These are phyloP conservation scores for Phytophthora foliorum DNA, from an alignment of 352 stramenopile species.

Conservation along the genomic window DNA sequence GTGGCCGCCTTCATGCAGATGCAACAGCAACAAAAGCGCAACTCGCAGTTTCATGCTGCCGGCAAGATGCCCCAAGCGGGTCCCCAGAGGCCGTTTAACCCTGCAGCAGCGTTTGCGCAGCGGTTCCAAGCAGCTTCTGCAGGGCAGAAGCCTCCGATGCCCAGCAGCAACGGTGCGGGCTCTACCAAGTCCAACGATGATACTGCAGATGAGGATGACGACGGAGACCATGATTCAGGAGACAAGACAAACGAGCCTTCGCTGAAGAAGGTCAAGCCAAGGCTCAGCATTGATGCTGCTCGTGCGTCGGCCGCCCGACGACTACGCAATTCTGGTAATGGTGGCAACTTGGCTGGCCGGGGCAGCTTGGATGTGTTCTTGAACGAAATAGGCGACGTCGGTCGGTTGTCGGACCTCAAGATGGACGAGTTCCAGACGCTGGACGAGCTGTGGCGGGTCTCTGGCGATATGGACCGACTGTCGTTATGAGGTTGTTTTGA, in stretches of 20 bases:
- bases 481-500: slow-evolving; percentile 62
- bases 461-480: slow-evolving; percentile 86
- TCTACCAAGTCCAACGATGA: slow-evolving; percentile 53
- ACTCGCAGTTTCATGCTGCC: slow-evolving; percentile 17
- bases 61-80: slow-evolving; percentile 27
- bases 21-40: slow-evolving; percentile 55
- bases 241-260: slow-evolving; percentile 59
- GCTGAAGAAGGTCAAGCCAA: slow-evolving; percentile 80
- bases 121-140: slow-evolving; percentile 42
- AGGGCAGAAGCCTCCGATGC: slow-evolving; percentile 53
- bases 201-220: slow-evolving; percentile 49
- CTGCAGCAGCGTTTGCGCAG: slow-evolving; percentile 65
- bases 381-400: slow-evolving; percentile 83
- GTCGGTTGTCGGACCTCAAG: slow-evolving; percentile 85
- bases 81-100: slow-evolving; percentile 52
- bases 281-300: slow-evolving; percentile 81
- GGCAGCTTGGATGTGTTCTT: slow-evolving; percentile 82
- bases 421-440: slow-evolving; percentile 89
- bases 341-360: slow-evolving; percentile 58
- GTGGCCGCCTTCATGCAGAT: slow-evolving; percentile 68
- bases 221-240: slow-evolving; percentile 42
- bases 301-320: slow-evolving; percentile 72
- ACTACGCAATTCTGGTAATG: slow-evolving; percentile 69
- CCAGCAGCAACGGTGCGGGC: slow-evolving; percentile 31
- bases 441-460: slow-evolving; percentile 86